Percentiles rank a stretch among this genome's conserved stretches.
These are phyloP conservation scores for Dipodascus geniculatus DNA, from an alignment of 805 yeast species.

Conservation along the genomic window DNA sequence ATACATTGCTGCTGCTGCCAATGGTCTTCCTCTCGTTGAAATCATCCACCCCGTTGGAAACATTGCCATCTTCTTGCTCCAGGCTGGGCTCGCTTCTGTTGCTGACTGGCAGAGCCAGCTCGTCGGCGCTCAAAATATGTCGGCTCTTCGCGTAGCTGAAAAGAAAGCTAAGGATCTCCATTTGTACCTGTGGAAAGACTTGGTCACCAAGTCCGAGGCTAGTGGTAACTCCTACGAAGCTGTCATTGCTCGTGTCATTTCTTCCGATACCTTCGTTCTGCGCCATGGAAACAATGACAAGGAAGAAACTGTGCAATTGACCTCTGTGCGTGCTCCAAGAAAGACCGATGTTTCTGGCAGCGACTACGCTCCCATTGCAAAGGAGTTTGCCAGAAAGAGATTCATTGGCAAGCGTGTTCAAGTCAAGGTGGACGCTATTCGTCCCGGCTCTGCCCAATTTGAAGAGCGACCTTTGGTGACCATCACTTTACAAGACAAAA, in stretches of 20 bases:
- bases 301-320: constrained; percentile 58
- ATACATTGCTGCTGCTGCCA: constrained; percentile 47
- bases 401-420: constrained; percentile 62
- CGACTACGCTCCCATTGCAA: constrained; percentile 51
- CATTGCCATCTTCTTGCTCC: constrained; percentile 54
- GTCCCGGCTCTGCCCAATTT: constrained; percentile 47
- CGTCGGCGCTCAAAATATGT: constrained; percentile 57
- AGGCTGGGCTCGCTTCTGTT: constrained; percentile 60
- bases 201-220: constrained; percentile 16
- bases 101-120: constrained; percentile 69
- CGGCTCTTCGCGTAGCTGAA: constrained; percentile 51
- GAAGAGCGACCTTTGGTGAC: constrained; percentile 61
- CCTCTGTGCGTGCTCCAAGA: constrained; percentile 69
- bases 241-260: constrained; percentile 46
- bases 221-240: constrained; percentile 44
- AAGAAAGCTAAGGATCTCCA: constrained; percentile 44
- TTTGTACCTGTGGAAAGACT: constrained; percentile 45
- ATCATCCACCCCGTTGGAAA: constrained; percentile 68
- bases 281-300: constrained; percentile 34
- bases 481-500: constrained; percentile 40
- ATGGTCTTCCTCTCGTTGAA: constrained; percentile 32
- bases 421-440: constrained; percentile 48
- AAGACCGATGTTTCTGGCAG: constrained; percentile 44
- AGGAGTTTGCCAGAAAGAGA: constrained; percentile 59
- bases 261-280: constrained; percentile 55